Evolutionary conservation across 331 rosid species (phyloP).

Genomic region (Pyracantha coccinea): DNA sequence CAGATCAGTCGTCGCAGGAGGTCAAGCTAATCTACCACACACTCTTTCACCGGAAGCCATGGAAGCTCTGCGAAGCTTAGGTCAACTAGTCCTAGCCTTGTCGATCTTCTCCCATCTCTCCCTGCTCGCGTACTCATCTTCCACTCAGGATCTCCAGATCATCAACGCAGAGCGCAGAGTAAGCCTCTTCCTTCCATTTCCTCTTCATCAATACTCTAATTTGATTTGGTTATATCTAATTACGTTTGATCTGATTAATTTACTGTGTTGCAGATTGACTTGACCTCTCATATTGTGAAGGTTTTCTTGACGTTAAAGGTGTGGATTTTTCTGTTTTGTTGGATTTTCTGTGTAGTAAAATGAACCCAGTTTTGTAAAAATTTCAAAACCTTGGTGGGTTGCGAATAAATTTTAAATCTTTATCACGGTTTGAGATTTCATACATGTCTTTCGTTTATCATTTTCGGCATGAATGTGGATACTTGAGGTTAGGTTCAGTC

Average conservation of each 20-base stretch:
- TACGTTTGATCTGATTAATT: slow-evolving; percentile 9
- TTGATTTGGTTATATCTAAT: background rate
- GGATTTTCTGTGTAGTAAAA: background rate
- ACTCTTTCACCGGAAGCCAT: slow-evolving; percentile 24
- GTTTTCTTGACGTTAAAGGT: slow-evolving; percentile 90
- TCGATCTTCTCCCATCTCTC: slow-evolving; percentile 28
- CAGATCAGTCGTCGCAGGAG: slow-evolving; percentile 4
- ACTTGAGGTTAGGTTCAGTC: background rate
- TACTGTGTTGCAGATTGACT: slow-evolving; percentile 64
- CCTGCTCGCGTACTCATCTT: slow-evolving; percentile 26
- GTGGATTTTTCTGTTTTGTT: background rate
- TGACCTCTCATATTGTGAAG: slow-evolving; percentile 72
- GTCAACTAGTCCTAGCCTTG: slow-evolving; percentile 27
- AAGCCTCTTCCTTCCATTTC: slow-evolving; percentile 12
- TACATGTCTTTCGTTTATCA: background rate
- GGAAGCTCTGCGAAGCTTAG: slow-evolving; percentile 46
- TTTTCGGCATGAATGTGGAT: background rate
- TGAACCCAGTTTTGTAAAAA: background rate
- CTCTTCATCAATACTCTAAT: background rate
- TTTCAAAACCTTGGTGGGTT: background rate
- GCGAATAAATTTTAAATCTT: background rate
- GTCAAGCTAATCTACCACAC: background rate
- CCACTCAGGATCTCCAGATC: slow-evolving; percentile 54
- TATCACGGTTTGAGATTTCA: background rate
- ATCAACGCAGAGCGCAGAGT: slow-evolving; percentile 92